phyloP scores from a whole-genome alignment of 495 filamentous ascomycete genomes.

The Aspergillus sclerotioniger region DNA sequence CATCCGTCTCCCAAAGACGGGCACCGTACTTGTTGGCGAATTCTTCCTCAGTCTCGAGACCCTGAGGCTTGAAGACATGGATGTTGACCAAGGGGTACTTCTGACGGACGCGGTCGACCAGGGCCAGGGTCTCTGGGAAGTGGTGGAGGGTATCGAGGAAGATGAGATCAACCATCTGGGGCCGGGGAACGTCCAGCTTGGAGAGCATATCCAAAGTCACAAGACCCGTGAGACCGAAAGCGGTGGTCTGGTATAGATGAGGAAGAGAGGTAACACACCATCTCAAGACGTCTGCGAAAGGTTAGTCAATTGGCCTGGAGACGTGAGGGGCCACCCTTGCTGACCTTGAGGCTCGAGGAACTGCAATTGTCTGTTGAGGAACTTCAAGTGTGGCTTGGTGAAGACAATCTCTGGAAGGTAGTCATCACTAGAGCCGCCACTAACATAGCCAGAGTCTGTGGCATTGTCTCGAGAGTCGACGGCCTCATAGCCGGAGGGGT shows the following conservation, averaged over 20 bases:
- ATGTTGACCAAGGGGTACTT: slow-evolving; percentile 75
- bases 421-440: slow-evolving; percentile 63
- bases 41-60: slow-evolving; percentile 63
- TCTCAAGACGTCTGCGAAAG: slow-evolving; percentile 69
- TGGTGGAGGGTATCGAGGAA: slow-evolving; percentile 98
- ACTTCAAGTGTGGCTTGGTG: slow-evolving; percentile 82
- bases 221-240: slow-evolving; percentile 91
- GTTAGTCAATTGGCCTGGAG: slow-evolving; percentile 22
- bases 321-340: slow-evolving; percentile 15
- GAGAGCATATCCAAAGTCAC: slow-evolving; percentile 95
- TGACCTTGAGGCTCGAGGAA: slow-evolving; percentile 73
- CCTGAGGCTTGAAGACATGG: slow-evolving; percentile 85
- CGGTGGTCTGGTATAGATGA: slow-evolving; percentile 92
- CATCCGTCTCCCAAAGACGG: slow-evolving; percentile 79
- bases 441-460: slow-evolving; percentile 88
- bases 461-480: slow-evolving; percentile 34
- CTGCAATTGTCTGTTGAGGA: slow-evolving; percentile 84
- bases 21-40: slow-evolving; percentile 81
- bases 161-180: slow-evolving; percentile 76
- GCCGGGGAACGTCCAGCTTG: slow-evolving; percentile 68
- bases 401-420: slow-evolving; percentile 76
- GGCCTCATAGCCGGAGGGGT: slow-evolving; percentile 40
- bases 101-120: slow-evolving; percentile 74
- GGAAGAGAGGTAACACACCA: slow-evolving; percentile 92
- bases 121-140: slow-evolving; percentile 82